Evolutionary conservation across 2,329 filamentous ascomycete species (phyloP), one percentile per base, ranked within the genome.

Genomic region (Penicillium sp.): DNA sequence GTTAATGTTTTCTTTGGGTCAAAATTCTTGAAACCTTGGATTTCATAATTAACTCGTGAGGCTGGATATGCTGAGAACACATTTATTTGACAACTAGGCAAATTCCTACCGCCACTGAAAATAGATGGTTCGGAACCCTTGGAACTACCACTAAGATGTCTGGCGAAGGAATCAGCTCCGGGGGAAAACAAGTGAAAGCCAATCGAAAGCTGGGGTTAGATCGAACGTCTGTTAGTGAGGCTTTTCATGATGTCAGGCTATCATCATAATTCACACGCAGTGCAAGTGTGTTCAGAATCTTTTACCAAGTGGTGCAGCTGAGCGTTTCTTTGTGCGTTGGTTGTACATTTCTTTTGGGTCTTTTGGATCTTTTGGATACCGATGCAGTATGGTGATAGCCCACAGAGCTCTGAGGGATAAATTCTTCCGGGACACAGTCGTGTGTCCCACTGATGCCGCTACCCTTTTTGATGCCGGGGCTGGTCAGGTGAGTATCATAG

Each of bases 381-480:
- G 18, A 8, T n/a, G 18, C 27, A 56, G 31, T 4, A 58, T 56
- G 52, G 52, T 57, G 21, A 34, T 64, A 24, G 52, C 54, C 18
- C 57, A 57, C 29, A 53, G 45, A 40, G 54, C 50, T 47, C 29
- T 61, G 53, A 57, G 50, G 39, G 29, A 61, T 42, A 49, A 63
- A 16, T 62, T 67, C 59, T 58, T 64, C 43, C 64, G 54, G 16
- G 61, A 59, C 43, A 61, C 54, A 45, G 45, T 63, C 48, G 66
- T 67, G 66, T 59, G 62, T 43, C 52, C 54, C 7, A 55, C 60
- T 31, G 67, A 71, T 40, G 49, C 64, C 8, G 45, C 71, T 22
- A 55, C 66, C 36, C 55, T 71, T 18, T 68, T 69, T 49, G 69
- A 71, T 49, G 67, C 63, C 21, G 69, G 69, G 47, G 62, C 60